Base-by-base conservation (phyloP, 2,329 filamentous ascomycete genomes). In the Microdochium nivale region DNA sequence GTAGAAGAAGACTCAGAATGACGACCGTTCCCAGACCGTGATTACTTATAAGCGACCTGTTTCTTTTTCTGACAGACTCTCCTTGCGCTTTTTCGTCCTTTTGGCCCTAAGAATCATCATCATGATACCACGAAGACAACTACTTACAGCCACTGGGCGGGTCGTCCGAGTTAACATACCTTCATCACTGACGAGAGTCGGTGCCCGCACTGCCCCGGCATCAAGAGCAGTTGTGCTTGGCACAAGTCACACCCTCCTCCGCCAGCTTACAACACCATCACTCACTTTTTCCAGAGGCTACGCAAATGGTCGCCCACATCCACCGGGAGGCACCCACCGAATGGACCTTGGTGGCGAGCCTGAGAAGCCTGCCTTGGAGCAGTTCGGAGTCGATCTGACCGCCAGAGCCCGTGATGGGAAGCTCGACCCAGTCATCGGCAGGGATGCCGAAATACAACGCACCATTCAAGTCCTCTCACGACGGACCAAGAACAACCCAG, bases 401-500 rank as follows among this genome's bases (percentile, higher is more conserved):
- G 87, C 83, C 13, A 82, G 81, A 61, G 94, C 94, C 21, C 88
- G 80, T 65, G 86, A 87, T 48, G 94, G 94, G 40, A 96, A 96
- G 65, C 78, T 99, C 3, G 94, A 99, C 63, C 94, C 94, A 0
- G 92, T 97, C 14, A 97, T 99, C 63, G 94, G 94, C 21, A 80
- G 94, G 66, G 91, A 96, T 61, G 76, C 81, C 4, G 94, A 96
- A 66, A 96, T 97, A 50, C 89, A 96, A 63, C 79, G 94, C 49
- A 96, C 91, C 0, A 96, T 97, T 54, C 94, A 97, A 63, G 87
- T 99, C 11, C 72, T 99, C 1, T 96, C 91, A 16, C 78, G 94
- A 56, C 79, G 94, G 54, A 97, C 94, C 8, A 97, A 97, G 70
- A 97, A 96, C 62, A 95, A 95, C 58, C 92, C 92, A 0, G 91